Evolutionary conservation across 352 stramenopile genomes (phyloP), one percentile per base, ranked within the genome.

Genomic region (Globisporangium radiosum): DNA sequence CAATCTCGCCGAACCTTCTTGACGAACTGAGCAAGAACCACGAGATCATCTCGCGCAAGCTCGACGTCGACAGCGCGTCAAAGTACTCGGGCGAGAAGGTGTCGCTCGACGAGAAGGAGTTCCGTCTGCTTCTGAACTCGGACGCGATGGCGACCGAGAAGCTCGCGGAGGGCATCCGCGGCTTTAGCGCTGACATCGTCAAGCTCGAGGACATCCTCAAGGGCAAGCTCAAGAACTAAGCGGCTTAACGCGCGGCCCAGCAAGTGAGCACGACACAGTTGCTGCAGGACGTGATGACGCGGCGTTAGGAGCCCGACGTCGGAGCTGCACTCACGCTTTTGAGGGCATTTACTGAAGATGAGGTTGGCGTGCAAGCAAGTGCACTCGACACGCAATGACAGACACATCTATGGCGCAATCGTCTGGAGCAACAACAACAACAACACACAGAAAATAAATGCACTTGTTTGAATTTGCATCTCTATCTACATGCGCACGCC

Each of bases 191-290:
- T 14, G 97, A 99, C 78, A 98, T 99, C 60, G 85, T 98, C 59
- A 99, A 99, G 81, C 87, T 99, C 36, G 97, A 99, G 82, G 82
- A 92, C 43, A 98, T 99, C 73, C 82, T 99, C 38, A 96, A 98
- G 74, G 64, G 70, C 47, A 98, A 98, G 82, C 88, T 99, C 39
- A 88, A 79, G 51, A 74, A 72, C 58, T 91, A 88, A 81, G 73
- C 50, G 53, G 45, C 14, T 55, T 38, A 33, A 8, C 6, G 33
- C 5, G 38, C 48, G 36, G 17, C 25, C 25, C 25, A 25, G 25
- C 25, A 25, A 25, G 25, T 25, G 25, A 25, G 25, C 25, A 25
- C 25, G 25, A 25, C 25, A 25, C 25, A 25, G 25, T 25, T 25
- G 25, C 1, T 25, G 25, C 25, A 25, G 25, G 25, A 25, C 25